Percentiles rank a stretch among this genome's conserved stretches.
These are phyloP conservation scores for Neocallimastix lanati DNA, from an alignment of 192 early-diverging fungal genomes.

Conservation along the genomic window DNA sequence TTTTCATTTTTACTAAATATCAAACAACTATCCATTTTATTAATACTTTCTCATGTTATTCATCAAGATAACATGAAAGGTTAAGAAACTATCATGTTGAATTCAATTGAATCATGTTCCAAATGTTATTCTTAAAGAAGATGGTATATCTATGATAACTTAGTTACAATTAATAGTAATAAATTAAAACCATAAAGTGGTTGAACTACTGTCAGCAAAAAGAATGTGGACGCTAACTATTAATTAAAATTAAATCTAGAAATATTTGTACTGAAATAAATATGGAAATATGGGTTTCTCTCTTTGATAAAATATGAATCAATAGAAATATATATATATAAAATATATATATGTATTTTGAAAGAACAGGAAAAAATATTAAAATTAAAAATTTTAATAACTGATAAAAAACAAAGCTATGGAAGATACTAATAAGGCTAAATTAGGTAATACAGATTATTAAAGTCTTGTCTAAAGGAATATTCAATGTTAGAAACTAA, in stretches of 20 bases:
- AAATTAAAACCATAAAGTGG: conserved; percentile 40
- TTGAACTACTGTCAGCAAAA: conserved; percentile 80
- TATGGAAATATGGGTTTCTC: conserved; percentile 80
- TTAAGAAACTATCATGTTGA: conserved; percentile 80
- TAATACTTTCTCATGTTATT: conserved; percentile 75
- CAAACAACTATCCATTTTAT: too few species aligned
- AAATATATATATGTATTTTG: too few species aligned
- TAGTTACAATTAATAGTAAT: conserved; percentile 73
- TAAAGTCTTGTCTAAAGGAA: conserved; percentile 52
- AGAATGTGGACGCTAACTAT: conserved; percentile 58
- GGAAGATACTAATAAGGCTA: conserved; percentile 77
- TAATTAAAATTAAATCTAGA: conserved; percentile 76
- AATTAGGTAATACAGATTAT: conserved; percentile 82
- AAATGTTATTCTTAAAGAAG: conserved; percentile 34
- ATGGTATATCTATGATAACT: conserved; percentile 80
- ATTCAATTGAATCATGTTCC: conserved; percentile 63
- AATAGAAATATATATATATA: not conserved
- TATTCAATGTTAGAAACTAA: conserved; percentile 74
- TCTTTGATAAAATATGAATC: conserved; percentile 18
- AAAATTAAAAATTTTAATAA: too few species aligned
- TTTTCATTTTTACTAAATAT: too few species aligned
- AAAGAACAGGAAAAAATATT: too few species aligned
- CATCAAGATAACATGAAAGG: conserved; percentile 75
- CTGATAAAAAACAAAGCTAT: not conserved
- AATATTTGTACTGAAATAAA: conserved; percentile 48